Evolutionary conservation across 345 rosid species (phyloP).

Genomic region (Dimocarpus longan): DNA sequence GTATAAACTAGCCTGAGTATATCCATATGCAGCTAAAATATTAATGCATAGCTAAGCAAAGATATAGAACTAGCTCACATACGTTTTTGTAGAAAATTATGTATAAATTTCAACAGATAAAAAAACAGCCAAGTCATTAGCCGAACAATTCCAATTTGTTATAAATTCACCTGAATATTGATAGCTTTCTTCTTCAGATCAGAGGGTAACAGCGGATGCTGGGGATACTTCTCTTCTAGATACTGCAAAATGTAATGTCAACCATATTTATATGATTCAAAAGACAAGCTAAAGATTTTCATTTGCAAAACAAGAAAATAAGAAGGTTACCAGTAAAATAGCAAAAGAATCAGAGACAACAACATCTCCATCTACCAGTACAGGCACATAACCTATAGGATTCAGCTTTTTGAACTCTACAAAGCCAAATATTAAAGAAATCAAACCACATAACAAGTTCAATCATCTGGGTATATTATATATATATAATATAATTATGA

Average conservation of each 20-base stretch:
- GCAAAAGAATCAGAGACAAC: conserved; percentile 77
- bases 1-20: neutral
- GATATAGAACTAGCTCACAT: neutral
- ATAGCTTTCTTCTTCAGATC: conserved; percentile 64
- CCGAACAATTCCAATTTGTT: neutral
- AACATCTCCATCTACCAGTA: conserved; percentile 68
- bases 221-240: conserved; percentile 84
- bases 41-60: neutral
- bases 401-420: conserved; percentile 71
- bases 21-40: neutral
- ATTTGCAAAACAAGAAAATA: too few relatives aligned
- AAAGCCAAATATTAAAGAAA: conserved; percentile 9
- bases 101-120: too few relatives aligned
- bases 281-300: neutral
- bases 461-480: neutral
- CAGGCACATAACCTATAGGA: conserved; percentile 83
- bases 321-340: conserved; percentile 49
- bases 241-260: conserved; percentile 42
- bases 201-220: conserved; percentile 62
- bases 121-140: too few relatives aligned
- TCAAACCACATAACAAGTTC: neutral
- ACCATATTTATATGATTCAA: conserved; percentile 2
- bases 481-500: neutral
- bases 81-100: too few relatives aligned
- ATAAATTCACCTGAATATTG: conserved; percentile 59